Evolutionary conservation across 2,329 filamentous ascomycete genomes (phyloP), one percentile per base, ranked within the genome.

Genomic region (Phyllosticta capitalensis): DNA sequence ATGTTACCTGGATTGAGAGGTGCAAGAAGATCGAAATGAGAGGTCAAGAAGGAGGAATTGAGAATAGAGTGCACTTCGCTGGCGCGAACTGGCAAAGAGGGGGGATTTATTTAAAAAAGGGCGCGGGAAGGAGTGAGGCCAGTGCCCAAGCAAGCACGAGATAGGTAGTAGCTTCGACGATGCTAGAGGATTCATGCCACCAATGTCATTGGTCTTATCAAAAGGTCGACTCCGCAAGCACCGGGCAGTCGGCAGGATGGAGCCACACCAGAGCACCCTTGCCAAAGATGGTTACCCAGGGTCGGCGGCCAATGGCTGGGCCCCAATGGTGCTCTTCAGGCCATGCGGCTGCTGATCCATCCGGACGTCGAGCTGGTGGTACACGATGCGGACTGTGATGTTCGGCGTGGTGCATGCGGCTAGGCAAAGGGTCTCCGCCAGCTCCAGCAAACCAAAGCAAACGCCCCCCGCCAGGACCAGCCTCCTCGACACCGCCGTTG

Each of bases 1-100:
- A 45, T 22, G 33, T 19, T 20, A 58, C 56, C 56, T 53, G 19
- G 30, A 26, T 51, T 53, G 56, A 49, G 51, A 38, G 55, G 30
- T 52, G 4, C 12, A 50, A 50, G n/a, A n/a, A 9, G n/a, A 19
- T 19, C 12, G n/a, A 9, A 26, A 57, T 22, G 17, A 17, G 30
- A 50, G 17, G 24, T 22, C n/a, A 19, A 56, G 55, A 12, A 26
- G 26, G 14, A 17, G 22, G 22, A 45, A 45, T 20, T 22, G 45
- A 26, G 22, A 48, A 56, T 24, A 3, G 53, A 9, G n/a, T n/a
- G n/a, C n/a, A n/a, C n/a, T n/a, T n/a, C n/a, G n/a, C n/a, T n/a
- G n/a, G n/a, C n/a, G n/a, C n/a, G n/a, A n/a, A n/a, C n/a, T n/a
- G n/a, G n/a, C n/a, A n/a, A n/a, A n/a, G n/a, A n/a, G n/a, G n/a